Evolutionary conservation across 225 moss, liverwort and hornwort species (phyloP), one percentile per base, ranked within the genome.

Genomic region (Sphagnum tenellum): DNA sequence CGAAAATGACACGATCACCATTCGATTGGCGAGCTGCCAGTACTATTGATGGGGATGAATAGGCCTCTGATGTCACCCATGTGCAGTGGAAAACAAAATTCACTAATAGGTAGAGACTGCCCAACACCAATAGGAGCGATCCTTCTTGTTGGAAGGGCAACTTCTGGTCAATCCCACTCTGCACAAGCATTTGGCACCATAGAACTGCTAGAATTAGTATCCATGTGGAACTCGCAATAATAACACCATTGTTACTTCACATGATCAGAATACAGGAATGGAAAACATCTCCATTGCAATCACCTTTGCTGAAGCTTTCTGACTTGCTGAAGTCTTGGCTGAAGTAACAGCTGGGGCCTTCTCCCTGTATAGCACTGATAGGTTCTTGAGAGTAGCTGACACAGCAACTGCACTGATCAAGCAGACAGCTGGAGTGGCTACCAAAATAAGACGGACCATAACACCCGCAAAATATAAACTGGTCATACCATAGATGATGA

Each of bases 51-150:
- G 98, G 98, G 49, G 98, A 98, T 5, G 98, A 98, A 65, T 98
- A 98, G 44, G 98, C 98, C 76, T 98, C 98, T 62, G 98, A 98
- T 49, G 98, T 98, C 63, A 98, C 98, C 98, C 98, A 98, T 3
- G 93, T 98, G 69, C 90, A 98, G 72, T 98, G 98, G 11, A 93
- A 79, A 4, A 69, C 93, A 67, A 88, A 98, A 65, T 79, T 90
- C 58, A 84, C 74, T 69, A 98, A 68, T 6, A 98, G 52, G 68
- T 90, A 98, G 0, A 98, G 74, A 78, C 87, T 81, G 62, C 90
- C 98, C 47, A 93, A 71, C 49, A 98, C 56, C 70, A 98, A 74
- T 12, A 86, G 45, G 12, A 78, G 67, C 53, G 89, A 78, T 10
- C 93, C 93, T 75, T 98, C 93, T 69, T 73, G 89, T 66, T 98